phyloP scores from a whole-genome alignment of 108 stramenopile genomes.

The Conticribra guillardii region DNA sequence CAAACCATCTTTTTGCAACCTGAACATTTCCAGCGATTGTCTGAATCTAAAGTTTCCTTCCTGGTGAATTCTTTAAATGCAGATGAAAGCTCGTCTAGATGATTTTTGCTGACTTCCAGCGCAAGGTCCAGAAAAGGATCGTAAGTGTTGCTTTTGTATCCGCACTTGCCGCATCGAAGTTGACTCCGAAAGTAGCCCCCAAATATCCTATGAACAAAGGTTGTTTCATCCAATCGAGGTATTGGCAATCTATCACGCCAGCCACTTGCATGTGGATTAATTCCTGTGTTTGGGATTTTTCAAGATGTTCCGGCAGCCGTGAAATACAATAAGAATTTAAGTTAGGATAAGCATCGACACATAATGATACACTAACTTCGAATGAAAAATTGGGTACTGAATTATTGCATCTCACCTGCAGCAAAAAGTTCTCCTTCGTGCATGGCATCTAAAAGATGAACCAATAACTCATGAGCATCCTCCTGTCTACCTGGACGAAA shows the following conservation, averaged over 20 bases:
- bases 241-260: constrained; percentile 84
- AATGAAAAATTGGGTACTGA: too few species aligned
- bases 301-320: not conserved
- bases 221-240: constrained; percentile 89
- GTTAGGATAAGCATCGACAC: too few species aligned
- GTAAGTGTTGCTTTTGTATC: constrained; percentile 88
- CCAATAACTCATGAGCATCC: constrained; percentile 98
- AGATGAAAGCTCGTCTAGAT: constrained; percentile 63
- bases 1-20: constrained; percentile 83
- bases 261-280: constrained; percentile 73
- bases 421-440: constrained; percentile 82
- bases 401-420: constrained; percentile 65
- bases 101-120: constrained; percentile 83
- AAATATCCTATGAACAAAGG: constrained; percentile 91
- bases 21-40: constrained; percentile 93
- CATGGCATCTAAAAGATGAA: constrained; percentile 92
- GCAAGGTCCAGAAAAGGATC: constrained; percentile 96
- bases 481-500: constrained; percentile 95
- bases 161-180: constrained; percentile 86
- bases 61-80: constrained; percentile 85
- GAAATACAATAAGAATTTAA: not conserved
- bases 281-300: constrained; percentile 22
- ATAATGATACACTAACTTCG: too few species aligned
- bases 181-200: constrained; percentile 92
- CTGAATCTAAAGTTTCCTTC: constrained; percentile 83